A percentile compares a stretch with the other conserved stretches of the same genome.
Evolutionary conservation across 345 rosid genomes (phyloP).

Genomic region (Hypericum perforatum): DNA sequence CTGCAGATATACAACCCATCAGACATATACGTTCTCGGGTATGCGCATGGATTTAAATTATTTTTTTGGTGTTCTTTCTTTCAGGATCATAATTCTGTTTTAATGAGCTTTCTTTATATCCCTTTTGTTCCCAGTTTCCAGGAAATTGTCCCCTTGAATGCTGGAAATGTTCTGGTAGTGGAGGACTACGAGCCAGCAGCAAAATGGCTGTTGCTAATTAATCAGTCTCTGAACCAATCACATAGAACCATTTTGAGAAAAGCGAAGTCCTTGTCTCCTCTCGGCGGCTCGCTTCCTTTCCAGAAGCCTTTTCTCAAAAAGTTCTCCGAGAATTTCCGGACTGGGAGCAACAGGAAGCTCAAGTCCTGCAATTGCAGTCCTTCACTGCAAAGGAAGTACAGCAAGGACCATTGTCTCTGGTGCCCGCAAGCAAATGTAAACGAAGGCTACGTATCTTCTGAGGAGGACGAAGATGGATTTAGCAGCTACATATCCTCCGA

Average conservation of each 20-base stretch:
- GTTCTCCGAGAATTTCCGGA: conserved; percentile 69
- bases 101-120: neutral
- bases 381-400: conserved; percentile 43
- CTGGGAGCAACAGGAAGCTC: conserved; percentile 57
- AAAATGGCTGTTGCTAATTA: conserved; percentile 69
- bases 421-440: conserved; percentile 45
- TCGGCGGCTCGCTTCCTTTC: conserved; percentile 53
- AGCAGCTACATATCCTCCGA: conserved; percentile 25
- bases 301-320: conserved; percentile 74
- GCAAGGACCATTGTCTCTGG: conserved; percentile 60
- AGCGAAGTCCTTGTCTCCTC: conserved; percentile 21
- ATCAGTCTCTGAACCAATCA: conserved; percentile 65
- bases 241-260: conserved; percentile 17
- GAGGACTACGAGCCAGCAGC: conserved; percentile 95
- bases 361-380: conserved; percentile 70
- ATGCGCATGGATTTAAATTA: neutral
- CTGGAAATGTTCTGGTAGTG: conserved; percentile 85
- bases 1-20: conserved; percentile 50
- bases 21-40: conserved; percentile 88
- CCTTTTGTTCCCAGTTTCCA: conserved; percentile 55
- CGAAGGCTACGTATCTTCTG: conserved; percentile 49
- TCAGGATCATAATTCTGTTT: neutral
- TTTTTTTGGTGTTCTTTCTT: neutral
- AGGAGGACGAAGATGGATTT: conserved; percentile 53
- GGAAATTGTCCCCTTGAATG: conserved; percentile 95